A percentile compares a stretch with the other conserved stretches of the same genome.
phyloP scores from a whole-genome alignment of 1,139 yeast species.

The Kodamaea ohmeri region DNA sequence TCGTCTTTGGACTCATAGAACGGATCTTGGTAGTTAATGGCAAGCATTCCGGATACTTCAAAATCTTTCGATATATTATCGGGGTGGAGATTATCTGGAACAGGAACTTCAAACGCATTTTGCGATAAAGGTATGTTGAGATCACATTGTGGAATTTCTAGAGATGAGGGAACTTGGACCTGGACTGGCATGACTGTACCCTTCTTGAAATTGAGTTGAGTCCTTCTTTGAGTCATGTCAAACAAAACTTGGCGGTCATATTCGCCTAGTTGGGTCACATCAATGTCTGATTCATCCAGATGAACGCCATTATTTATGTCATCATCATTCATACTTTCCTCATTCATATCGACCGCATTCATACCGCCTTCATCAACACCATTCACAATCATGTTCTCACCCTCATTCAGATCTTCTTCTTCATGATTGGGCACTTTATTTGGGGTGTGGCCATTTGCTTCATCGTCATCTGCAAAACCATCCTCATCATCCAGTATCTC shows the following conservation, averaged over 20 bases:
- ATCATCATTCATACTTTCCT: slow-evolving; percentile 15
- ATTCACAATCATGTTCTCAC: too few relatives aligned
- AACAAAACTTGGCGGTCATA: slow-evolving; percentile 14
- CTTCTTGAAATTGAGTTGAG: slow-evolving; percentile 4
- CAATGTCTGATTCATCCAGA: slow-evolving; percentile 8
- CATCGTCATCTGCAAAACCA: background rate
- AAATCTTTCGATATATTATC: slow-evolving; percentile 33
- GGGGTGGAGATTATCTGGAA: slow-evolving; percentile 22
- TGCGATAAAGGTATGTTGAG: slow-evolving; percentile 6
- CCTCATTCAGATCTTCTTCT: too few relatives aligned
- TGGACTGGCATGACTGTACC: background rate
- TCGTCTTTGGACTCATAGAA: slow-evolving; percentile 54
- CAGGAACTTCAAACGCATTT: slow-evolving; percentile 19
- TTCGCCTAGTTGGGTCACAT: slow-evolving; percentile 12
- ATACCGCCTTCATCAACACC: too few relatives aligned
- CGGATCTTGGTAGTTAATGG: slow-evolving; percentile 60
- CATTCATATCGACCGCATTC: background rate
- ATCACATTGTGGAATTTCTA: slow-evolving; percentile 6
- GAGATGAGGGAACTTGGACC: slow-evolving; percentile 17
- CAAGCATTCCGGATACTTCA: slow-evolving; percentile 45
- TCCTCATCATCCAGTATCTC: background rate
- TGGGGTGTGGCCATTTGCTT: background rate
- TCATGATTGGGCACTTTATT: background rate
- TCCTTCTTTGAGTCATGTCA: slow-evolving; percentile 13
- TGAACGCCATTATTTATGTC: slow-evolving; percentile 14